phyloP scores from a whole-genome alignment of 768 basidiomycete species.

The Kwoniella europaea region DNA sequence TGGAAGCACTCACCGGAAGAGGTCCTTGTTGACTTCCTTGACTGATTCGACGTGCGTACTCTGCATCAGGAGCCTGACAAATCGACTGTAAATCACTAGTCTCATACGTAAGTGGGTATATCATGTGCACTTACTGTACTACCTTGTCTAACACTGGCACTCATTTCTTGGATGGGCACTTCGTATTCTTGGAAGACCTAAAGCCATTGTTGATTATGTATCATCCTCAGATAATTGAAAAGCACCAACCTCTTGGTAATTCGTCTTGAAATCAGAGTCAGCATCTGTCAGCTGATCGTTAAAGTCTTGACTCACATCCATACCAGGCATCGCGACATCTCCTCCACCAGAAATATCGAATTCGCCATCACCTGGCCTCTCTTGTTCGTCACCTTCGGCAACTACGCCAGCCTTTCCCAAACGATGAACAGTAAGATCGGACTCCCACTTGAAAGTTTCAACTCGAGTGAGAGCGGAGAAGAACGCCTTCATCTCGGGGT shows the following conservation, averaged over 20 bases:
- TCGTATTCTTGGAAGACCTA: slow-evolving; percentile 34
- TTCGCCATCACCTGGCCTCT: not conserved
- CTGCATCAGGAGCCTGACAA: slow-evolving; percentile 26
- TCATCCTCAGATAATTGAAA: not conserved
- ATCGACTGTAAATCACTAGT: not conserved
- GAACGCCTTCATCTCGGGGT: slow-evolving; percentile 38
- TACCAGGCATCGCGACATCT: not conserved
- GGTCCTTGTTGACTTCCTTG: slow-evolving; percentile 27
- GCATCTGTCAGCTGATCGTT: not conserved
- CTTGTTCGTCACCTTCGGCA: not conserved
- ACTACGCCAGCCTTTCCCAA: not conserved
- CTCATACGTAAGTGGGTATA: too few species aligned
- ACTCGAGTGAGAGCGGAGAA: slow-evolving; percentile 30
- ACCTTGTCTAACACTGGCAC: slow-evolving; percentile 24
- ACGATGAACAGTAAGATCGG: slow-evolving; percentile 31
- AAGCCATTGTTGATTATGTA: not conserved
- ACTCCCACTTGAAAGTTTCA: slow-evolving; percentile 42
- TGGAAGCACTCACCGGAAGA: slow-evolving; percentile 29
- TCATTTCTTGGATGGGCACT: slow-evolving; percentile 17
- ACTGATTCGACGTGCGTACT: slow-evolving; percentile 30
- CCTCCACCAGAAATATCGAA: slow-evolving; percentile 9
- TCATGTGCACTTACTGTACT: slow-evolving; percentile 23
- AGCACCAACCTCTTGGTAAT: slow-evolving; percentile 16
- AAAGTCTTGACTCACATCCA: slow-evolving; percentile 8
- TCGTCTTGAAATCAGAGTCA: not conserved